phyloP scores from a whole-genome alignment of 345 rosid species.

The Arabis alpina region DNA sequence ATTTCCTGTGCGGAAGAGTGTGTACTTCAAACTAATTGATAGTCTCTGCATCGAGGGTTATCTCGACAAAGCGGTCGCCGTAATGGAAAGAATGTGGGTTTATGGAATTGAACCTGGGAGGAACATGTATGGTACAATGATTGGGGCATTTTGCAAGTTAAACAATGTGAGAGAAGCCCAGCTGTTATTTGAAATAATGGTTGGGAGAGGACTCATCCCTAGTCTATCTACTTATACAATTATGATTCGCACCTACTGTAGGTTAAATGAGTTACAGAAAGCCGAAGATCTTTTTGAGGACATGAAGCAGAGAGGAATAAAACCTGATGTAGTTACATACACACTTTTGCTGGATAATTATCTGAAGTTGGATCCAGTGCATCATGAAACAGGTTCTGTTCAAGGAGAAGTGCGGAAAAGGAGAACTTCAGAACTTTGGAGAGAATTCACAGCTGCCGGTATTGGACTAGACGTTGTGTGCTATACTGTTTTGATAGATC shows the following conservation, averaged over 20 bases:
- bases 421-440: constrained; percentile 43
- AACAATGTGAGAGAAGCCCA: constrained; percentile 52
- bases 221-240: constrained; percentile 60
- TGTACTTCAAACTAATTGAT: constrained; percentile 55
- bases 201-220: constrained; percentile 49
- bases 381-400: constrained; percentile 19
- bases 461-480: constrained; percentile 56
- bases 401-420: constrained; percentile 24
- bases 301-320: constrained; percentile 66
- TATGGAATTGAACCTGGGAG: constrained; percentile 48
- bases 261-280: constrained; percentile 46
- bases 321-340: constrained; percentile 62
- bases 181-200: constrained; percentile 45
- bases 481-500: constrained; percentile 68
- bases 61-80: constrained; percentile 42
- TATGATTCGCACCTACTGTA: constrained; percentile 71
- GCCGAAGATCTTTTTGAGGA: constrained; percentile 52
- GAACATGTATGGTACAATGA: constrained; percentile 54
- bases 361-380: constrained; percentile 39
- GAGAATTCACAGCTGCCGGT: constrained; percentile 47
- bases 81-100: constrained; percentile 52
- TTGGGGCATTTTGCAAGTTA: constrained; percentile 50
- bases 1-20: constrained; percentile 43
- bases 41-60: constrained; percentile 55
- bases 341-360: constrained; percentile 63